phyloP scores from a whole-genome alignment of 306 rosid genomes.

The Astragalus glycyphyllos region DNA sequence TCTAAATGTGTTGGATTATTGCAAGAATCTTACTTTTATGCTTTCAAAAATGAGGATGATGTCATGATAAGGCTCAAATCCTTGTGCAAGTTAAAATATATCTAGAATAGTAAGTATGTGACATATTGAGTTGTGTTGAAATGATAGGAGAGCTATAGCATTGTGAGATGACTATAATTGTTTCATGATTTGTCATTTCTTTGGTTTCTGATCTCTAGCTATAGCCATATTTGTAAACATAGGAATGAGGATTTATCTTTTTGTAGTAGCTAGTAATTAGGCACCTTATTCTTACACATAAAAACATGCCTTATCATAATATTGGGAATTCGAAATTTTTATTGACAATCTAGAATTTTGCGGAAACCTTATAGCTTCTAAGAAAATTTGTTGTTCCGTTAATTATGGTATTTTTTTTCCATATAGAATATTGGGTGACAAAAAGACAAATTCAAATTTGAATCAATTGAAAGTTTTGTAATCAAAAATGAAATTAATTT shows the following conservation, averaged over 20 bases:
- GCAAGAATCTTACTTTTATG: conserved; percentile 1
- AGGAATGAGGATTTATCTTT: conserved; percentile 2
- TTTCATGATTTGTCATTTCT: not conserved
- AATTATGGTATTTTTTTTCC: not conserved
- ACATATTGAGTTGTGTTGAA: conserved; percentile 22
- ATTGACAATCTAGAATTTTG: not conserved
- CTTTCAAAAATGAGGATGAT: conserved; percentile 16
- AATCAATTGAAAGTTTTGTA: too few relatives aligned
- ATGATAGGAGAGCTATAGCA: conserved; percentile 15
- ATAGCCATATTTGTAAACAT: conserved; percentile 14
- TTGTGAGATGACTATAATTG: conserved; percentile 8
- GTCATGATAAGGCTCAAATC: conserved; percentile 17
- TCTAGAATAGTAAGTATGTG: conserved; percentile 14
- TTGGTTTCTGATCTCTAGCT: conserved; percentile 12
- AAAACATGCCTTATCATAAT: not conserved
- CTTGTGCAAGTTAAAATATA: conserved; percentile 11
- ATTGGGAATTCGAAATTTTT: too few relatives aligned
- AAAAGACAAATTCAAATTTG: not conserved
- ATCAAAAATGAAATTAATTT: not conserved
- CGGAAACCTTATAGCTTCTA: not conserved
- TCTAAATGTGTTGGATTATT: conserved; percentile 11
- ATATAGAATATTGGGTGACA: not conserved
- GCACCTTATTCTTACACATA: not conserved
- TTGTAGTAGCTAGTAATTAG: conserved; percentile 1
- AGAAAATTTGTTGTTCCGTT: not conserved